These are phyloP conservation scores for Capsella rubella DNA, from an alignment of 441 rosid species.

Conservation along the genomic window DNA sequence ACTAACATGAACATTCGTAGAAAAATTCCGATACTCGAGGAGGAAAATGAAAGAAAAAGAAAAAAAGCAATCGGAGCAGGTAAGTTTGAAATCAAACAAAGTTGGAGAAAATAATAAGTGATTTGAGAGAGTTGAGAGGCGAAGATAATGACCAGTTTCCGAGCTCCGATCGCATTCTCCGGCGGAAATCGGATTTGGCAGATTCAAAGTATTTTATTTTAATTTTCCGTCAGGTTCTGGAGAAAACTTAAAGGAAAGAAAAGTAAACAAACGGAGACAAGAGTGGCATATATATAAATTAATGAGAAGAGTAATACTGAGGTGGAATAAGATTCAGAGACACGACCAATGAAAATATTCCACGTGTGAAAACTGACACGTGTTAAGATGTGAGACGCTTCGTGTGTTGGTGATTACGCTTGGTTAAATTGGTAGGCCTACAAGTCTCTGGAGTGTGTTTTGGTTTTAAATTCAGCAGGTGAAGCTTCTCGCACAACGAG, in stretches of 20 bases:
- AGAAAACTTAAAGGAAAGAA: constrained; percentile 20
- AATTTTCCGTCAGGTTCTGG: constrained; percentile 22
- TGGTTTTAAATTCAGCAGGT: background rate
- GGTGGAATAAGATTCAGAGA: constrained; percentile 22
- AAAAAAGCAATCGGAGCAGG: constrained; percentile 17
- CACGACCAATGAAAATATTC: constrained; percentile 39
- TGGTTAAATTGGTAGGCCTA: constrained; percentile 17
- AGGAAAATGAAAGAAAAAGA: background rate
- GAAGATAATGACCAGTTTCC: constrained; percentile 39
- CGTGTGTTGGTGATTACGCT: constrained; percentile 43
- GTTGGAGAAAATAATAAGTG: background rate
- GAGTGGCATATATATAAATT: constrained; percentile 22
- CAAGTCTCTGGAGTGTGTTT: constrained; percentile 30
- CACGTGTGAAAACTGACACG: constrained; percentile 52
- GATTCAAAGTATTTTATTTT: constrained; percentile 17
- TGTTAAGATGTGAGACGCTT: constrained; percentile 51
- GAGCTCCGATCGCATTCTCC: constrained; percentile 54
- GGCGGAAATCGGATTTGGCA: constrained; percentile 24
- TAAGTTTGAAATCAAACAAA: constrained; percentile 4
- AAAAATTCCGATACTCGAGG: constrained; percentile 8
- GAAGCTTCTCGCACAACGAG: constrained; percentile 1
- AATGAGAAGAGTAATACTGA: constrained; percentile 27
- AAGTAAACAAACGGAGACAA: constrained; percentile 1
- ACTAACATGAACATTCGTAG: constrained; percentile 12
- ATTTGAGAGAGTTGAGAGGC: constrained; percentile 1